Evolutionary conservation across 164 flowering plant species (phyloP).

Genomic region (Stephania japonica): DNA sequence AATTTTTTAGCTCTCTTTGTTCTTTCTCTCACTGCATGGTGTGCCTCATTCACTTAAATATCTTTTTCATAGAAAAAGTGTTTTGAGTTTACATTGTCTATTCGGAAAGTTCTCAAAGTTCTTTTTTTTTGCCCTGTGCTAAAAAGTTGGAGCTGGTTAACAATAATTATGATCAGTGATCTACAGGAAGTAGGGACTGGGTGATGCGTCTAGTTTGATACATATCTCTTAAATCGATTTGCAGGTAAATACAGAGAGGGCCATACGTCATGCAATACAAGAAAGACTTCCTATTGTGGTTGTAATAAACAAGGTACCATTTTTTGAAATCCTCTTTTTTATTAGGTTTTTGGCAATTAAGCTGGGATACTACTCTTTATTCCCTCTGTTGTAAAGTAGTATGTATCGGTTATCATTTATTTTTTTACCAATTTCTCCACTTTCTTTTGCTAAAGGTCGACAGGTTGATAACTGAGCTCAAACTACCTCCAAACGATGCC

Average conservation of each 20-base stretch:
- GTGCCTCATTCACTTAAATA: too few relatives aligned
- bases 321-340: background rate
- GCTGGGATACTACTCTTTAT: background rate
- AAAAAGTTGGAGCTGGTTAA: background rate
- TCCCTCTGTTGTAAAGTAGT: background rate
- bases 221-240: slow-evolving; percentile 1
- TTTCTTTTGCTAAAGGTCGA: slow-evolving; percentile 59
- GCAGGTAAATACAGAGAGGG: slow-evolving; percentile 97
- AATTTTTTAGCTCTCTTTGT: too few relatives aligned
- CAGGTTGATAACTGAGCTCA: slow-evolving; percentile 94
- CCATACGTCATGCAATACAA: slow-evolving; percentile 97
- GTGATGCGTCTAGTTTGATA: background rate
- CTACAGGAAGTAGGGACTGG: too few relatives aligned
- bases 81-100: too few relatives aligned
- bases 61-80: too few relatives aligned
- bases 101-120: too few relatives aligned
- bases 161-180: background rate
- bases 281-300: slow-evolving; percentile 92
- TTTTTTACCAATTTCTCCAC: background rate
- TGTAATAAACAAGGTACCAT: slow-evolving; percentile 84
- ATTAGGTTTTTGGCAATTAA: background rate
- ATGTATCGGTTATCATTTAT: background rate
- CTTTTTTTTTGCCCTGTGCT: background rate
- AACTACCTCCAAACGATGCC: slow-evolving; percentile 94
- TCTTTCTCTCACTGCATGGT: too few relatives aligned